Conservation (phyloP, 495 filamentous ascomycete genomes). For the Aspergillus sclerotiicarbonarius region DNA sequence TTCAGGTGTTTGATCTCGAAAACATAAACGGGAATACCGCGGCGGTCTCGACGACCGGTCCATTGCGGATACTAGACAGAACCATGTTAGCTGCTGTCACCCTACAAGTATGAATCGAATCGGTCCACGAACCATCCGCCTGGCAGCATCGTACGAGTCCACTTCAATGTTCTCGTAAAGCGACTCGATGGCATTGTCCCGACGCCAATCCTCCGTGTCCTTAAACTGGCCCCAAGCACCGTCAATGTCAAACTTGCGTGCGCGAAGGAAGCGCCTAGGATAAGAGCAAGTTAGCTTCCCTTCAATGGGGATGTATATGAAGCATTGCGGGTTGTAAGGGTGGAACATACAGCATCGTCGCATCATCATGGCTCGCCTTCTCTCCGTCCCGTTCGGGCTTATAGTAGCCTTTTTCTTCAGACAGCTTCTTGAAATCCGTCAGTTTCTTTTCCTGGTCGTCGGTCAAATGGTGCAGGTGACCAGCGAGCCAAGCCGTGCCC, state of each 20-base stretch:
- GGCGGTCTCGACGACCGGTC: slow-evolving; percentile 81
- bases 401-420: slow-evolving; percentile 65
- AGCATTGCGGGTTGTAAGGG: slow-evolving; percentile 5
- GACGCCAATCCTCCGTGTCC: slow-evolving; percentile 85
- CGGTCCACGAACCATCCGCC: slow-evolving; percentile 61
- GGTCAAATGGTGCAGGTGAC: slow-evolving; percentile 73
- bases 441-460: slow-evolving; percentile 64
- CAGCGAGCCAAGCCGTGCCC: slow-evolving; percentile 49
- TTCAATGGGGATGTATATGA: not conserved
- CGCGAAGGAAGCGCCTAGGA: slow-evolving; percentile 73
- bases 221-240: slow-evolving; percentile 82
- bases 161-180: slow-evolving; percentile 78
- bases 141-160: slow-evolving; percentile 74
- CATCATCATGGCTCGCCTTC: slow-evolving; percentile 70
- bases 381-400: slow-evolving; percentile 42
- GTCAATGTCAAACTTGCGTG: slow-evolving; percentile 66
- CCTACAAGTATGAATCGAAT: not conserved
- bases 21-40: slow-evolving; percentile 86
- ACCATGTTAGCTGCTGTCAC: not conserved
- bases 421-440: slow-evolving; percentile 62
- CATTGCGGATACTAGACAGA: slow-evolving; percentile 79
- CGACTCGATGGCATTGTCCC: slow-evolving; percentile 68
- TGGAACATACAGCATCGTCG: slow-evolving; percentile 68
- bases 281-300: not conserved
- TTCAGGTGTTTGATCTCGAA: slow-evolving; percentile 82